These are phyloP conservation scores for Rhododendron ovatum DNA, from an alignment of 148 eudicot species.

Conservation along the genomic window DNA sequence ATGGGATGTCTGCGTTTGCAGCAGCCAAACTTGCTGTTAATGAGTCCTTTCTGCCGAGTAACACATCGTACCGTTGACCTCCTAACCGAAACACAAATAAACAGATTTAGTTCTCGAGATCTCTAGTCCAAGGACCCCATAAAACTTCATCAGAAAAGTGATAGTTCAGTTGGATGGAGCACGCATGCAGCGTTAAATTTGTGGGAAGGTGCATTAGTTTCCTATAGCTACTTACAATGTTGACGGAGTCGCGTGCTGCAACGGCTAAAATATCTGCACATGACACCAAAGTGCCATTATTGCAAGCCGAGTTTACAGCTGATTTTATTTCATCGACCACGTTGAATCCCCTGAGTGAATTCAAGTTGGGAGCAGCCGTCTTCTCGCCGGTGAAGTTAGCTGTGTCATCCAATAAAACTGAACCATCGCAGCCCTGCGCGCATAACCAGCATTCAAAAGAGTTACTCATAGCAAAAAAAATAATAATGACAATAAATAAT, in stretches of 20 bases:
- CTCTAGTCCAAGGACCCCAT: background rate
- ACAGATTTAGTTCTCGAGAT: background rate
- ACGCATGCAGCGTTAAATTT: background rate
- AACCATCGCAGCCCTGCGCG: slow-evolving; percentile 52
- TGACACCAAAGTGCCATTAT: slow-evolving; percentile 35
- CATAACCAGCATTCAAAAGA: background rate
- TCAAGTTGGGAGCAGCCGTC: slow-evolving; percentile 35
- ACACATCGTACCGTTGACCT: slow-evolving; percentile 41
- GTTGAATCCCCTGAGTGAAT: slow-evolving; percentile 48
- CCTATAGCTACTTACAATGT: slow-evolving; percentile 18
- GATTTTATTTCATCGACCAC: slow-evolving; percentile 43
- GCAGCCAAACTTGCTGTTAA: slow-evolving; percentile 30
- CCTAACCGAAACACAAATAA: slow-evolving; percentile 29
- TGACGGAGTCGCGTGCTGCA: slow-evolving; percentile 46
- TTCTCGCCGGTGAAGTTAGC: slow-evolving; percentile 41
- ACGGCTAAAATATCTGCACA: slow-evolving; percentile 57
- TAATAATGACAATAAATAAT: background rate
- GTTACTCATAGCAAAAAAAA: background rate
- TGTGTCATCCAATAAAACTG: slow-evolving; percentile 38
- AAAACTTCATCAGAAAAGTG: background rate
- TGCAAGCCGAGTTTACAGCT: slow-evolving; percentile 37
- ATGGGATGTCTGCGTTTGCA: slow-evolving; percentile 39
- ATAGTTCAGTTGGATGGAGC: background rate
- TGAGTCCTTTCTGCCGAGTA: slow-evolving; percentile 51
- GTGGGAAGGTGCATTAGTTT: background rate